Evolutionary conservation across 116 monocot genomes (phyloP).

Genomic region (Cymodocea nodosa): DNA sequence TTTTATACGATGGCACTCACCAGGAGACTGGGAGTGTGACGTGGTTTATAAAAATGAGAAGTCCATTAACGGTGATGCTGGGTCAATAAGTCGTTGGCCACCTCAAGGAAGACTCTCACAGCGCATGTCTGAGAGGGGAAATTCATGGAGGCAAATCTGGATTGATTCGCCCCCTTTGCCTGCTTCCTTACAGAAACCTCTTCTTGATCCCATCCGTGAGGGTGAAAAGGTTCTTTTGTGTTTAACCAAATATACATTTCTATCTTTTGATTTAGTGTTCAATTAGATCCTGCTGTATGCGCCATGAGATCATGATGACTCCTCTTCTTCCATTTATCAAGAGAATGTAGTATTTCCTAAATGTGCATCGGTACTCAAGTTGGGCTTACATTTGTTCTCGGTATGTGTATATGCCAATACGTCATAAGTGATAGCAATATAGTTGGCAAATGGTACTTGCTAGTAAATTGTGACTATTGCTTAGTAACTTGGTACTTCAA

Average conservation of each 20-base stretch:
- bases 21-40: constrained; percentile 81
- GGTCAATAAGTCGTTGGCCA: constrained; percentile 40
- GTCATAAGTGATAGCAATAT: too few relatives aligned
- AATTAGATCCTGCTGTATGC: too few relatives aligned
- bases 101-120: constrained; percentile 77
- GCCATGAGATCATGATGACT: too few relatives aligned
- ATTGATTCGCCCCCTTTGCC: constrained; percentile 68
- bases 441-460: too few relatives aligned
- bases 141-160: constrained; percentile 84
- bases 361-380: too few relatives aligned
- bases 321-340: too few relatives aligned
- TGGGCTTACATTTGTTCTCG: too few relatives aligned
- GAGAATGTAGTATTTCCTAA: too few relatives aligned
- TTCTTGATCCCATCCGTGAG: constrained; percentile 83
- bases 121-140: constrained; percentile 86
- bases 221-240: constrained; percentile 66
- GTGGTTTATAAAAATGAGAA: constrained; percentile 14
- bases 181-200: constrained; percentile 65
- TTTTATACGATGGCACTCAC: constrained; percentile 98
- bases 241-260: neutral
- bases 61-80: constrained; percentile 4
- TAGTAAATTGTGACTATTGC: too few relatives aligned
- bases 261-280: too few relatives aligned
- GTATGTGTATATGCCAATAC: too few relatives aligned
- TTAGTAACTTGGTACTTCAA: too few relatives aligned